Percentiles rank a stretch among this genome's conserved stretches.
These are phyloP conservation scores for Heliamphora pulchella DNA, from an alignment of 179 eudicot species.

Conservation along the genomic window DNA sequence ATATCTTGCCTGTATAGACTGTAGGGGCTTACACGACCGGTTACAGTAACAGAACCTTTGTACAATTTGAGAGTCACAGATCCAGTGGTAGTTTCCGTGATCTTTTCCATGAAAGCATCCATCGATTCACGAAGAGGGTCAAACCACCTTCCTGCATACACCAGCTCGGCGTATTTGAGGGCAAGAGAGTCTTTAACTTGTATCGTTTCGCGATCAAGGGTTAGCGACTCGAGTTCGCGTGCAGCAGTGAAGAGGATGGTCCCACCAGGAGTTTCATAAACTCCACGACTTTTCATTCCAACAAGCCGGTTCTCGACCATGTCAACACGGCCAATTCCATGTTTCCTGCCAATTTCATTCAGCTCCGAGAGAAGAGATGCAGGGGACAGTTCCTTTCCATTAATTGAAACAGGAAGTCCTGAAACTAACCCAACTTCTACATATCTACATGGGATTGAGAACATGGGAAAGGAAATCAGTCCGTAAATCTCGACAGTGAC, in stretches of 20 bases:
- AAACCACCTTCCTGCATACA: conserved; percentile 78
- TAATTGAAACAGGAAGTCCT: conserved; percentile 74
- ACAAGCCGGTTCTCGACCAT: conserved; percentile 95
- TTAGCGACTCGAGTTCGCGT: conserved; percentile 75
- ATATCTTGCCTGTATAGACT: conserved; percentile 90
- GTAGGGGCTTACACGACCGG: conserved; percentile 61
- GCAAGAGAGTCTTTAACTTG: conserved; percentile 75
- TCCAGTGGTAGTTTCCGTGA: conserved; percentile 77
- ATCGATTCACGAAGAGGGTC: conserved; percentile 57
- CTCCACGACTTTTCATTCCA: conserved; percentile 96
- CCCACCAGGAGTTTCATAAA: conserved; percentile 95
- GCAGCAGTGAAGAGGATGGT: conserved; percentile 74
- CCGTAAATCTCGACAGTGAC: too few relatives aligned
- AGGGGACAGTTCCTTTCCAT: conserved; percentile 71
- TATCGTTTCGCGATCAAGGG: conserved; percentile 83
- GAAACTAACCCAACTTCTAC: conserved; percentile 69
- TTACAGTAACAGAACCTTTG: conserved; percentile 69
- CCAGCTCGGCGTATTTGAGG: conserved; percentile 90
- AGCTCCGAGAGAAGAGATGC: conserved; percentile 70
- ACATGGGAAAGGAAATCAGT: background rate
- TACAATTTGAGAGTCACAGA: conserved; percentile 78
- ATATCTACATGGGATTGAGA: conserved; percentile 38
- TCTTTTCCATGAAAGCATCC: conserved; percentile 85
- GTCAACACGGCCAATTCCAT: conserved; percentile 92
- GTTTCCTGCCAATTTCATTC: conserved; percentile 70